A percentile compares a stretch with the other conserved stretches of the same genome.
These are phyloP conservation scores for Suillus subluteus DNA, from an alignment of 768 basidiomycete species.

Conservation along the genomic window DNA sequence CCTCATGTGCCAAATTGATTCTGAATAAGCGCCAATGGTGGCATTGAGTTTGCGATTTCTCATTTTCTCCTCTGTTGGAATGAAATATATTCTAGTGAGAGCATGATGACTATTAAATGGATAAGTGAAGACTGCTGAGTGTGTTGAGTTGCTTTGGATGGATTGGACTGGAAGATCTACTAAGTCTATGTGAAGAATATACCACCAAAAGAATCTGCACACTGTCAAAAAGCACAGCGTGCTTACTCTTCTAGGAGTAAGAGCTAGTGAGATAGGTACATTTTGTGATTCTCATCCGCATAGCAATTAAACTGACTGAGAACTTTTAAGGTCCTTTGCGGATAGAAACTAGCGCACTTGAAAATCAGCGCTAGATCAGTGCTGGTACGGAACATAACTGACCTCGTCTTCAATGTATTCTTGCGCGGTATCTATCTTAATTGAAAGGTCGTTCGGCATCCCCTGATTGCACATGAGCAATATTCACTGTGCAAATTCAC, in stretches of 20 bases:
- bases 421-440: conserved; percentile 65
- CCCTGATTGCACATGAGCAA: conserved; percentile 12
- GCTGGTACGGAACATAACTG: conserved; percentile 4
- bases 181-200: not conserved
- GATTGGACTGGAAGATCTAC: not conserved
- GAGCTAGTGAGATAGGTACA: not conserved
- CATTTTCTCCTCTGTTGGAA: not conserved
- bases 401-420: conserved; percentile 49
- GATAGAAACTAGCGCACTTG: not conserved
- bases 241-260: not conserved
- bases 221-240: not conserved
- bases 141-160: not conserved
- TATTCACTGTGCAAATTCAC: not conserved
- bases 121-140: not conserved
- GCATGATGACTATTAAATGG: not conserved
- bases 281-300: conserved; percentile 1
- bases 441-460: conserved; percentile 54
- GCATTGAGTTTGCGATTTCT: not conserved
- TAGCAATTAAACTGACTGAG: not conserved
- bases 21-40: not conserved
- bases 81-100: not conserved
- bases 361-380: not conserved
- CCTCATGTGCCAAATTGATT: not conserved
- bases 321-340: not conserved
- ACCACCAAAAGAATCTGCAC: not conserved